phyloP scores from a whole-genome alignment of 768 basidiomycete species.

The Trametes villosa region DNA sequence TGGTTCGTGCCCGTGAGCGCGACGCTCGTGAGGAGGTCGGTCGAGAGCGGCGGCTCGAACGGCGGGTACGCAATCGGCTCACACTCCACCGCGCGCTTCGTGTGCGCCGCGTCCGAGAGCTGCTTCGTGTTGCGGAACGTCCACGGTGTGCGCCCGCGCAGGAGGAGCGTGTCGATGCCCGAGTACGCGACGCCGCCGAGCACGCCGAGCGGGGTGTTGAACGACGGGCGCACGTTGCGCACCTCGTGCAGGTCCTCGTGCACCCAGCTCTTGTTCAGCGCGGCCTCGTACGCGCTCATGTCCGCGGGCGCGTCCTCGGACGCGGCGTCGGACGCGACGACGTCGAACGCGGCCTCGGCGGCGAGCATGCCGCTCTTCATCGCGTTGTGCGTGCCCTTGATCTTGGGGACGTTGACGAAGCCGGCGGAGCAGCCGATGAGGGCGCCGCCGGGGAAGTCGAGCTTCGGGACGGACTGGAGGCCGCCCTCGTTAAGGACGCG shows the following conservation, averaged over 20 bases:
- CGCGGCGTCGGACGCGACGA: constrained; percentile 47
- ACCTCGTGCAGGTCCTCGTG: constrained; percentile 87
- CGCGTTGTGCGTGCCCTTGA: constrained; percentile 98
- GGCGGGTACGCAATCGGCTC: constrained; percentile 84
- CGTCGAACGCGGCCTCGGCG: constrained; percentile 82
- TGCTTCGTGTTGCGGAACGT: constrained; percentile 74
- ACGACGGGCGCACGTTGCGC: constrained; percentile 89
- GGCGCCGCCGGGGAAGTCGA: constrained; percentile 92
- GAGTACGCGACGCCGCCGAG: constrained; percentile 90
- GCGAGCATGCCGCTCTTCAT: constrained; percentile 99
- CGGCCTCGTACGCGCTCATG: constrained; percentile 73
- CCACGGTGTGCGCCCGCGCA: constrained; percentile 90
- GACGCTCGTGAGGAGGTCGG: constrained; percentile 90
- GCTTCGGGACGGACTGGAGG: constrained; percentile 84
- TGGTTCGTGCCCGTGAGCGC: constrained; percentile 94
- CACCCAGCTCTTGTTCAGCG: constrained; percentile 81
- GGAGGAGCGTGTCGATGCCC: constrained; percentile 82
- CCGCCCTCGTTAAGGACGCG: constrained; percentile 93
- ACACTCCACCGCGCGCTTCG: constrained; percentile 65
- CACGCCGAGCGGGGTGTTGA: constrained; percentile 77
- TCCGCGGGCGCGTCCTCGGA: constrained; percentile 44
- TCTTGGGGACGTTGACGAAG: constrained; percentile 95
- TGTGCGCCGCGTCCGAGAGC: constrained; percentile 68
- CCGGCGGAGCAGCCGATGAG: constrained; percentile 95
- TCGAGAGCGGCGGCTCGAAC: constrained; percentile 87